phyloP scores from a whole-genome alignment of 129 eudicot genomes.

The Helianthus tuberosus region DNA sequence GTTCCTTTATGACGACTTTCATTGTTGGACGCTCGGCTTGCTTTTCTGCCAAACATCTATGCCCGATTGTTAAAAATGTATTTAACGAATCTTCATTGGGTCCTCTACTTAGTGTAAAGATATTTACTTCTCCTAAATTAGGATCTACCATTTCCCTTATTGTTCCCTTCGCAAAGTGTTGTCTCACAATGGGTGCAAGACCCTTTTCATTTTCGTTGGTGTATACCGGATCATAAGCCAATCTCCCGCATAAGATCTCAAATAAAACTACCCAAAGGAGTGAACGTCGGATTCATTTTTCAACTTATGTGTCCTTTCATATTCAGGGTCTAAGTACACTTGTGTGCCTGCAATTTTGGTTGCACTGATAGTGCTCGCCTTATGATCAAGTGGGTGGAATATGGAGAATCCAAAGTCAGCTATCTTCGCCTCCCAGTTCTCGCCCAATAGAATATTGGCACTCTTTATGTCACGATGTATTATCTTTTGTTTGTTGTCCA shows the following conservation, averaged over 20 bases:
- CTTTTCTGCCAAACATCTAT: constrained; percentile 5
- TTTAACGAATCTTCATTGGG: constrained; percentile 2
- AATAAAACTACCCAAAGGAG: constrained; percentile 5
- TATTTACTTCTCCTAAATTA: not conserved
- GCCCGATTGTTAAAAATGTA: not conserved
- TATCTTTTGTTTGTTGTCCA: not conserved
- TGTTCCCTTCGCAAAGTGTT: not conserved
- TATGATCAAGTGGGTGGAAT: not conserved
- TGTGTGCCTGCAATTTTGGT: not conserved
- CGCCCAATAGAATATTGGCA: not conserved
- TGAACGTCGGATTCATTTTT: not conserved
- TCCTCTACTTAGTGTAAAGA: not conserved
- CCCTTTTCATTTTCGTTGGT: not conserved
- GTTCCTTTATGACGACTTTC: not conserved
- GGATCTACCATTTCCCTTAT: not conserved
- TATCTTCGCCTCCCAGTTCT: not conserved
- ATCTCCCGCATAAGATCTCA: not conserved
- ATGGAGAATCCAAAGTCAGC: not conserved
- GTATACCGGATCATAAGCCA: constrained; percentile 1
- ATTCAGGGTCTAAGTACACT: not conserved
- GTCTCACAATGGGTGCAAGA: not conserved
- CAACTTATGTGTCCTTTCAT: not conserved
- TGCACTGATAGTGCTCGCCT: not conserved
- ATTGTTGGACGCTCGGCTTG: constrained; percentile 4
- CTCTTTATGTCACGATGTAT: not conserved